Evolutionary conservation across 2,329 filamentous ascomycete species (phyloP).

Genomic region (Beauveria medogensis): DNA sequence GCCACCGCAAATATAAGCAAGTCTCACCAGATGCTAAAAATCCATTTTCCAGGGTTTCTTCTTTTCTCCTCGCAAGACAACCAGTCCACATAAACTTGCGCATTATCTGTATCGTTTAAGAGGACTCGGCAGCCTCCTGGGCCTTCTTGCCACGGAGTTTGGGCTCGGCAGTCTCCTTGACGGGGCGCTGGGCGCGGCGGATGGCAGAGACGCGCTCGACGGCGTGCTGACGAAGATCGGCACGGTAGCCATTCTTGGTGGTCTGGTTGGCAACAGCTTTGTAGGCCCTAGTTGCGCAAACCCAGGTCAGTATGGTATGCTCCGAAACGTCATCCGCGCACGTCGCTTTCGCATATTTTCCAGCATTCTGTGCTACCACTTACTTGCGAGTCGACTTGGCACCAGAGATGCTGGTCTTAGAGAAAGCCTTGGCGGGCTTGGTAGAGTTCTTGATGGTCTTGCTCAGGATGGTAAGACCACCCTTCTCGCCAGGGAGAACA

Average conservation of each 20-base stretch:
- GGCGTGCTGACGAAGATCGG: conserved; percentile 68
- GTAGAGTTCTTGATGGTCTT: conserved; percentile 71
- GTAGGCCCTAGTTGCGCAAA: conserved; percentile 59
- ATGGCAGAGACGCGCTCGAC: conserved; percentile 83
- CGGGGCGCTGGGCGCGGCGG: conserved; percentile 67
- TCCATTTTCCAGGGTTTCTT: background rate
- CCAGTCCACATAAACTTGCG: background rate
- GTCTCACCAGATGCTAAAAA: background rate
- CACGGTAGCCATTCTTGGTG: conserved; percentile 79
- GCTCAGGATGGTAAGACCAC: conserved; percentile 70
- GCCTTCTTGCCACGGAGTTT: conserved; percentile 78
- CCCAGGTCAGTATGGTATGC: conserved; percentile 16
- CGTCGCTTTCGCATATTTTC: background rate
- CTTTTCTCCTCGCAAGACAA: background rate
- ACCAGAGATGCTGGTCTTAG: conserved; percentile 61
- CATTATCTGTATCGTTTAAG: conserved; percentile 7
- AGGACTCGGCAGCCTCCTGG: conserved; percentile 53
- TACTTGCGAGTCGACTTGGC: conserved; percentile 68
- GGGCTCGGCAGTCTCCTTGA: conserved; percentile 64
- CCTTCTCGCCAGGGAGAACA: conserved; percentile 66
- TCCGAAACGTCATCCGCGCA: background rate
- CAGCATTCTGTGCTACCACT: conserved; percentile 16
- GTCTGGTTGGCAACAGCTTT: conserved; percentile 74
- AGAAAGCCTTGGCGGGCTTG: conserved; percentile 62
- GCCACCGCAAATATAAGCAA: background rate